phyloP scores from a whole-genome alignment of 306 rosid species.

The Cyamopsis tetragonoloba region DNA sequence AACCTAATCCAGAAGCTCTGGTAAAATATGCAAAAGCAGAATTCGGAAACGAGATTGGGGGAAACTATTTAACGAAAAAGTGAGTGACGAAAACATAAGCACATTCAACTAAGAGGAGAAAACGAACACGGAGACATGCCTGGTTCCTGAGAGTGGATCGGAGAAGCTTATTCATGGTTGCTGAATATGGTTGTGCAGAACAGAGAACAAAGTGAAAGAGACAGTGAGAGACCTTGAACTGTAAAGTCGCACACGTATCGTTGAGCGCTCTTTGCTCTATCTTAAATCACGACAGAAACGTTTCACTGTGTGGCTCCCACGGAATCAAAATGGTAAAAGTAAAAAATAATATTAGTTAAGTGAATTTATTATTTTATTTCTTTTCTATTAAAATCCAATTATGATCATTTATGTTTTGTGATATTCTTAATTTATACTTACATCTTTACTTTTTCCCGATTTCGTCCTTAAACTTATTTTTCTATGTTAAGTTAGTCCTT shows the following conservation, averaged over 20 bases:
- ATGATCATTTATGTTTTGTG: too few relatives aligned
- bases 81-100: neutral
- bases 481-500: too few relatives aligned
- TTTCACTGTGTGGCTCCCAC: neutral
- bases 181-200: neutral
- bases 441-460: too few relatives aligned
- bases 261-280: neutral
- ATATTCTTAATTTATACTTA: too few relatives aligned
- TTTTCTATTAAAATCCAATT: too few relatives aligned
- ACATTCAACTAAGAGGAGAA: neutral
- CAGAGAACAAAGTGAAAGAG: neutral
- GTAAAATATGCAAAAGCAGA: neutral
- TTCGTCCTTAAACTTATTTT: too few relatives aligned
- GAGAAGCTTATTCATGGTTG: slow-evolving; percentile 22
- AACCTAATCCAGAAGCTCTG: neutral
- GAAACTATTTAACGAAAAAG: neutral
- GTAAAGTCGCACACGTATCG: neutral
- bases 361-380: neutral
- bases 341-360: neutral
- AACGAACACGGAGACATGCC: neutral
- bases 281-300: neutral
- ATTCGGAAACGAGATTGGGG: neutral
- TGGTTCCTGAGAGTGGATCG: slow-evolving; percentile 30
- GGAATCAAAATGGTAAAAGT: too few relatives aligned
- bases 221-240: too few relatives aligned